phyloP scores from a whole-genome alignment of 768 basidiomycete species.

The Hygrocybe coccinea region DNA sequence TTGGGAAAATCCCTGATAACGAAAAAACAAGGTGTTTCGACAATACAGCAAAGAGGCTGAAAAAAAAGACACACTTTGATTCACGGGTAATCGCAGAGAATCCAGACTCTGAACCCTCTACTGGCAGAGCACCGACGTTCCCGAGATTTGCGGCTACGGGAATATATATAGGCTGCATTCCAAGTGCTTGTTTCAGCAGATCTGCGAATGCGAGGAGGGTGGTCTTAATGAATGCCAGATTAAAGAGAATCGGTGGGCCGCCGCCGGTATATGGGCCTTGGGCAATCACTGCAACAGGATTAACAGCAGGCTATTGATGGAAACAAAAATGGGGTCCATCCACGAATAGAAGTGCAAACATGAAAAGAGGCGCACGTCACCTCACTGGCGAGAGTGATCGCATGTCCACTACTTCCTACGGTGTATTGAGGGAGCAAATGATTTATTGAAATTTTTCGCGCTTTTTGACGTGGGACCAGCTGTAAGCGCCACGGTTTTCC shows the following conservation, averaged over 20 bases:
- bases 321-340: not conserved
- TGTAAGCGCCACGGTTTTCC: too few species aligned
- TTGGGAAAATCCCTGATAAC: conserved; percentile 8
- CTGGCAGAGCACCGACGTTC: conserved; percentile 24
- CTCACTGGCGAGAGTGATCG: conserved; percentile 27
- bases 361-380: conserved; percentile 12
- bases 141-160: conserved; percentile 24
- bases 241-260: conserved; percentile 4
- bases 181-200: conserved; percentile 21
- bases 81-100: not conserved
- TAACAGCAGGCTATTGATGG: conserved; percentile 19
- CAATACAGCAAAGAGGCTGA: not conserved
- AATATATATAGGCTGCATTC: conserved; percentile 26
- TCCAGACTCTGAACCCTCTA: conserved; percentile 16
- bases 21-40: not conserved
- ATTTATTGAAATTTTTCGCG: too few species aligned
- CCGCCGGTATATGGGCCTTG: conserved; percentile 33
- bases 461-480: too few species aligned
- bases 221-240: conserved; percentile 16
- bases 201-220: conserved; percentile 20
- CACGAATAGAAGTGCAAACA: not conserved
- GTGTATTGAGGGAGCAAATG: too few species aligned
- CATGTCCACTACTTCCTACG: too few species aligned
- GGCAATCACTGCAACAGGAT: conserved; percentile 26
- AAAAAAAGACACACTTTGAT: not conserved